Evolutionary conservation across 2,329 filamentous ascomycete species (phyloP), one percentile per base, ranked within the genome.

Genomic region (Aspergillus pseudoviridinutans): DNA sequence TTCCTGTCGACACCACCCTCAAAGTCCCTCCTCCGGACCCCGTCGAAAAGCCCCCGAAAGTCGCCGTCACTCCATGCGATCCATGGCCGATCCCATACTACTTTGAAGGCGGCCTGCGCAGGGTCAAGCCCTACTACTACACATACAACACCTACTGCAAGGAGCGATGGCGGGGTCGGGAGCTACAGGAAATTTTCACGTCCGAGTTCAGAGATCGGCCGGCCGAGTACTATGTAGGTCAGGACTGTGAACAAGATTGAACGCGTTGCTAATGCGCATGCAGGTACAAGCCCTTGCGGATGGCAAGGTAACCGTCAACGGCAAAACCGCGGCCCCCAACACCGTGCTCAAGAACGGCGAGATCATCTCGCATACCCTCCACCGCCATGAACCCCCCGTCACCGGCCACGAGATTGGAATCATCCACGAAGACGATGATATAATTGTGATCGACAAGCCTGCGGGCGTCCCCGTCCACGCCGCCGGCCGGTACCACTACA

Each of bases 91-190:
- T 79, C 56, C 92, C 91, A 0, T 97, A 97, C 76, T 89, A 88
- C 67, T 80, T 96, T 61, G 88, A 96, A 66, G 87, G 88, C 65
- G 92, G 90, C 8, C 78, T 99, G 60, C 87, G 92, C 52, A 87
- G 91, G 62, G 88, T 97, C 32, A 82, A 82, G 47, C 93, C 93
- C 3, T 97, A 99, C 71, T 86, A 94, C 72, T 97, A 83, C 74
- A 97, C 92, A 2, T 97, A 97, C 80, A 95, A 96, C 71, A 97
- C 93, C 0, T 91, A 86, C 77, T 94, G 90, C 80, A 99, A 97
- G 76, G 84, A 96, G 77, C 83, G 94, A 74, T 99, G 94, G 94
- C 84, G 93, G 55, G 90, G 88, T 32, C 83, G 91, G 41, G 82
- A 84, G 59, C 79, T 99, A 50, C 80, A 96, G 53, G 91, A 97